These are phyloP conservation scores for Gynochthodes officinalis DNA, from an alignment of 257 asterid genomes.

Conservation along the genomic window DNA sequence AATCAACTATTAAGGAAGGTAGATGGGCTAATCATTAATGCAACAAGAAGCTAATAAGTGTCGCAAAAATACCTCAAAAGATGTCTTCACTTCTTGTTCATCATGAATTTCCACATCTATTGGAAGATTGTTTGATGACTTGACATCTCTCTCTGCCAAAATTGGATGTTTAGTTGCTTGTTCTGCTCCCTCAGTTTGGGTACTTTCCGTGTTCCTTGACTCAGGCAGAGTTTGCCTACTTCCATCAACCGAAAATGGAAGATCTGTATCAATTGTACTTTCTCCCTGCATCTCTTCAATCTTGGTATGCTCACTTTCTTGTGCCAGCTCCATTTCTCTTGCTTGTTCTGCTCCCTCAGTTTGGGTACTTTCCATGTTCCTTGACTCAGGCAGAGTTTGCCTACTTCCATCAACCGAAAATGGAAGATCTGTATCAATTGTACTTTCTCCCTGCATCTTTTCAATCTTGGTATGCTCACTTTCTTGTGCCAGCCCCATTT, in stretches of 20 bases:
- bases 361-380: constrained; percentile 21
- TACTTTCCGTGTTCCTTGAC: constrained; percentile 20
- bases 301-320: constrained; percentile 8
- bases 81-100: constrained; percentile 17
- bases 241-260: constrained; percentile 16
- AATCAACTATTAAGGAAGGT: constrained; percentile 13
- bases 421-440: constrained; percentile 1
- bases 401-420: constrained; percentile 18
- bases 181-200: constrained; percentile 23
- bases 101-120: constrained; percentile 18
- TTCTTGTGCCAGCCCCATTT: constrained; percentile 13
- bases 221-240: constrained; percentile 20
- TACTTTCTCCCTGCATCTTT: constrained; percentile 26
- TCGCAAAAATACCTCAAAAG: constrained; percentile 28
- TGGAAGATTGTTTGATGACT: constrained; percentile 21
- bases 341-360: constrained; percentile 24
- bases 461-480: constrained; percentile 13
- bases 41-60: constrained; percentile 1
- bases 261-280: constrained; percentile 11
- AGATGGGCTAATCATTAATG: constrained; percentile 1
- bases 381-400: constrained; percentile 19
- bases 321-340: constrained; percentile 13
- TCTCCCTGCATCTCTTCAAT: constrained; percentile 17
- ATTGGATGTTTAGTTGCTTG: constrained; percentile 21
- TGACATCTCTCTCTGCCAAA: constrained; percentile 23